Evolutionary conservation across 441 rosid species (phyloP).

Genomic region (Populus hybrid): DNA sequence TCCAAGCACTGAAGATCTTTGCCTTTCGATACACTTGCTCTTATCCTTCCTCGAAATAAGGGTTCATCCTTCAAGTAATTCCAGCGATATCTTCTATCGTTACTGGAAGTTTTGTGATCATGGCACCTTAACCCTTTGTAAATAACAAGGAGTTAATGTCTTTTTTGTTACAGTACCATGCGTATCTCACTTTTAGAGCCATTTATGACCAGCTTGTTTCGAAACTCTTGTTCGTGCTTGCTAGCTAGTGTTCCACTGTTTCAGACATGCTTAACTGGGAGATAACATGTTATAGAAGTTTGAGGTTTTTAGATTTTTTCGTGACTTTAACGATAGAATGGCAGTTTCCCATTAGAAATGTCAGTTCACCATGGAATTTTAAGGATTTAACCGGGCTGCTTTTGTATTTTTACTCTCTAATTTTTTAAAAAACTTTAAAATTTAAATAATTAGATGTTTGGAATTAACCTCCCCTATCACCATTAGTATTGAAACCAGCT

Average conservation of each 20-base stretch:
- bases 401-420: no score
- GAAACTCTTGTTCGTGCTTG: neutral
- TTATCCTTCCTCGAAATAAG: neutral
- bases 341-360: no score
- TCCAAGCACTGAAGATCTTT: conserved; percentile 24
- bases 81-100: neutral
- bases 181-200: neutral
- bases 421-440: no score
- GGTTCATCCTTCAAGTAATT: neutral
- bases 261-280: no score
- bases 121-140: neutral
- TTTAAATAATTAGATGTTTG: no score
- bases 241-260: neutral
- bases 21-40: neutral
- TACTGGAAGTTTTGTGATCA: neutral
- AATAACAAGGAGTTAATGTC: neutral
- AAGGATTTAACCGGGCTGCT: no score
- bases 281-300: no score
- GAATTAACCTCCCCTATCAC: no score
- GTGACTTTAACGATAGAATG: no score
- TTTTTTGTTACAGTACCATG: neutral
- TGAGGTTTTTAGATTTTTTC: no score
- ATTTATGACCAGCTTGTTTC: neutral
- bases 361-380: no score
- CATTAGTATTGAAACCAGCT: no score